Evolutionary conservation across 345 rosid species (phyloP).

Genomic region (sweet orange (Citrus sinensis)): DNA sequence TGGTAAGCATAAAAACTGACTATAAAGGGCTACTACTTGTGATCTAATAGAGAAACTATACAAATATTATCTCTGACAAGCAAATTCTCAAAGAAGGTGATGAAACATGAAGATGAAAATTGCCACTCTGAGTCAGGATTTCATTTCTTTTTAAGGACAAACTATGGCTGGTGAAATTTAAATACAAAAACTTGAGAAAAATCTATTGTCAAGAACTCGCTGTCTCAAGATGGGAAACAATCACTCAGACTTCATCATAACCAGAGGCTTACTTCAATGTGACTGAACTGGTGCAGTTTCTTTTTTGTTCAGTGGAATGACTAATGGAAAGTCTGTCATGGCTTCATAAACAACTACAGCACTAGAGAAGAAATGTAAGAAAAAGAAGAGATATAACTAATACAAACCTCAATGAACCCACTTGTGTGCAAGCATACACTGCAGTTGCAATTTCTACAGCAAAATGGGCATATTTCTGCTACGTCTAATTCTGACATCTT

Average conservation of each 20-base stretch:
- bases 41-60: background rate
- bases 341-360: background rate
- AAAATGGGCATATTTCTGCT: constrained; percentile 63
- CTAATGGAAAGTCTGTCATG: background rate
- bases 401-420: constrained; percentile 57
- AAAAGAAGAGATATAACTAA: background rate
- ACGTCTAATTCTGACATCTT: constrained; percentile 48
- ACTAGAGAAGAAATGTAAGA: background rate
- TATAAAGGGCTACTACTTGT: background rate
- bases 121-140: background rate
- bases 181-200: background rate
- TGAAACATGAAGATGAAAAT: background rate
- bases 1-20: background rate
- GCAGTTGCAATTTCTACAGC: constrained; percentile 82
- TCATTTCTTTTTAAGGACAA: background rate
- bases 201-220: background rate
- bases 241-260: background rate
- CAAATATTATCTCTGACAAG: background rate
- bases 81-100: background rate
- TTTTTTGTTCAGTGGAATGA: background rate
- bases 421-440: constrained; percentile 62
- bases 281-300: background rate
- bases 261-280: background rate
- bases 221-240: background rate
- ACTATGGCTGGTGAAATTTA: background rate